Evolutionary conservation across 2,329 filamentous ascomycete species (phyloP).

Genomic region (Lizonia empirigonia): DNA sequence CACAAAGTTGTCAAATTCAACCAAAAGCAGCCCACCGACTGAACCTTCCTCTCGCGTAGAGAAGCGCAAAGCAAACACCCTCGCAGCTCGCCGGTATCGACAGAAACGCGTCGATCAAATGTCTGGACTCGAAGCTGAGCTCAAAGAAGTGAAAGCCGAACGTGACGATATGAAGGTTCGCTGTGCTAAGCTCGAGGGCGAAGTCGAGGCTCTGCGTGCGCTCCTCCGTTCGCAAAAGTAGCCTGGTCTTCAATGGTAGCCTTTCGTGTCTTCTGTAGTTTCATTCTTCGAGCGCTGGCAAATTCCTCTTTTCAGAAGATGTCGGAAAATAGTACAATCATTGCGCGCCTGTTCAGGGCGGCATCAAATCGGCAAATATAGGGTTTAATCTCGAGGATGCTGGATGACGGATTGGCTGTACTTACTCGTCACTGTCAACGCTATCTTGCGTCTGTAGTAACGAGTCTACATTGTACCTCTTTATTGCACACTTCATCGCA

Average conservation of each 20-base stretch:
- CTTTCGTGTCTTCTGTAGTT: not conserved
- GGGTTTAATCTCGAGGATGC: conserved; percentile 29
- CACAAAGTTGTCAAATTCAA: conserved; percentile 28
- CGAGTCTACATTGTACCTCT: not conserved
- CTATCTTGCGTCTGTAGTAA: conserved; percentile 1
- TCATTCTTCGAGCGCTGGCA: conserved; percentile 1
- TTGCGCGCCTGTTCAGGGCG: conserved; percentile 23
- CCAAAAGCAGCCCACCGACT: conserved; percentile 29
- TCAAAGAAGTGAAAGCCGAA: conserved; percentile 65
- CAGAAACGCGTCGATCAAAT: conserved; percentile 73
- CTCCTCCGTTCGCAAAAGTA: conserved; percentile 51
- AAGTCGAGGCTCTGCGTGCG: conserved; percentile 65
- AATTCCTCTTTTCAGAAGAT: conserved; percentile 36
- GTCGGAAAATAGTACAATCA: conserved; percentile 36
- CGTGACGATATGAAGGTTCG: conserved; percentile 67
- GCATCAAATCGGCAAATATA: conserved; percentile 42
- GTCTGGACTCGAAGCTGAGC: conserved; percentile 63
- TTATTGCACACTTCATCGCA: not conserved
- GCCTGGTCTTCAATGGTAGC: conserved; percentile 22
- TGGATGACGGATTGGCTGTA: not conserved
- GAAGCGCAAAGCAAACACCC: conserved; percentile 71
- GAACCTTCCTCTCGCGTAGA: conserved; percentile 39
- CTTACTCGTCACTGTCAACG: conserved; percentile 9
- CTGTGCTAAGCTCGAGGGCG: conserved; percentile 68
- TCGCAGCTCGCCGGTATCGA: conserved; percentile 73